Evolutionary conservation across 2,329 filamentous ascomycete species (phyloP), one percentile per base, ranked within the genome.

Genomic region (Byssothecium circinans): DNA sequence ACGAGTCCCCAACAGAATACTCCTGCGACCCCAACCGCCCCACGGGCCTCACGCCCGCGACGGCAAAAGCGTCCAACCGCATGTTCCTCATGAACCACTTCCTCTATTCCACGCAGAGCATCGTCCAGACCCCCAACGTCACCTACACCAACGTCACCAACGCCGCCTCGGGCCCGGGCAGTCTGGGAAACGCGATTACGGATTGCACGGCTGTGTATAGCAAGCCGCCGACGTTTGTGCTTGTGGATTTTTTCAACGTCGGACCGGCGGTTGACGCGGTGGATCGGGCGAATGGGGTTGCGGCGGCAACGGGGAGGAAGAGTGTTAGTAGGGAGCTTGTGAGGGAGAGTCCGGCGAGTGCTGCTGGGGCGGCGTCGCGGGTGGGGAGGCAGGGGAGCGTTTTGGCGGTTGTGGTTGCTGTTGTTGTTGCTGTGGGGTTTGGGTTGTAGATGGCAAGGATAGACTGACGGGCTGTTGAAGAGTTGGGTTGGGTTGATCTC

Each of bases 71-170:
- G 20, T 76, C 77, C 1, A 81, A 81, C 57, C 79, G 83, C 58
- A 78, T 94, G 67, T 83, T 88, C 20, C 75, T 94, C 8, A 79
- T 89, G 75, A 94, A 94, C 76, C 89, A 94, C 74, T 92, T 94
- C 75, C 79, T 87, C 43, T 85, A 91, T 74, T 73, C 78, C 47
- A 71, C 65, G 4, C 64, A 83, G 18, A 66, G 75, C 1, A 68
- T 72, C 43, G 66, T 72, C 32, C 60, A 70, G 51, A 60, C 56
- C 23, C 69, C 69, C n/a, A 68, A 76, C 15, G 69, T 78, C 3
- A 76, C 75, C 49, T 81, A 64, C 39, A 64, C 89, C 59, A 72
- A 81, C 8, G 80, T 76, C 8, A 89, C 87, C 33, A 92, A 92
- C 68, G 83, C 79, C 29, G 75, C 84, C 8, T 76, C 72, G 10